A percentile compares a stretch with the other conserved stretches of the same genome.
Conservation (phyloP, 306 rosid species). For the Cyclanthera cordifolia region DNA sequence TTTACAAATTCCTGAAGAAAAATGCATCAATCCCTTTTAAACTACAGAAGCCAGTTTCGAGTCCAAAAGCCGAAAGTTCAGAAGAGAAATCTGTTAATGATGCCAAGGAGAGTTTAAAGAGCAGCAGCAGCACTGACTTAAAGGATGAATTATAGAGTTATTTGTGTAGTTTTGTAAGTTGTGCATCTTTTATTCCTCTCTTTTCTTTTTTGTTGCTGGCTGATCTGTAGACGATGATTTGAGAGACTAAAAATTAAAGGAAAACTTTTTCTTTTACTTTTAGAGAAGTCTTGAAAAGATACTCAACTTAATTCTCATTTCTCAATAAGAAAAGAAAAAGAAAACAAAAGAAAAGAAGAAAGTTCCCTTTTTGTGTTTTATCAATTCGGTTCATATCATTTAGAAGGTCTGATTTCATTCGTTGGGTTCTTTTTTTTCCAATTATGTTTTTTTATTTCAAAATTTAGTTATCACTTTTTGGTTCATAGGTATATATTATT, state of each 20-base stretch:
- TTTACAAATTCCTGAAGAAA: constrained; percentile 83
- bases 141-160: constrained; percentile 70
- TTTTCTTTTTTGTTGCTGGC: background rate
- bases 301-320: too few species aligned
- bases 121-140: constrained; percentile 27
- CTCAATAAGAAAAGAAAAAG: too few species aligned
- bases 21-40: constrained; percentile 94
- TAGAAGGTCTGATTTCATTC: too few species aligned
- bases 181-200: background rate
- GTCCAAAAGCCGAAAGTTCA: constrained; percentile 32
- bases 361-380: too few species aligned
- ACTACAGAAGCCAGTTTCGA: constrained; percentile 67
- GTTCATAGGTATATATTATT: too few species aligned
- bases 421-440: too few species aligned
- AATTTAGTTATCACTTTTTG: too few species aligned
- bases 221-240: background rate
- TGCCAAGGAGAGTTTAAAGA: constrained; percentile 34
- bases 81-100: constrained; percentile 33
- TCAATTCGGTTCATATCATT: too few species aligned
- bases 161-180: constrained; percentile 9
- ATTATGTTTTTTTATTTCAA: too few species aligned
- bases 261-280: too few species aligned
- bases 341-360: too few species aligned
- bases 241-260: background rate
- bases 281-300: too few species aligned